A percentile compares a stretch with the other conserved stretches of the same genome.
Evolutionary conservation across 345 rosid genomes (phyloP).

Genomic region (Moricandia moricandioides): DNA sequence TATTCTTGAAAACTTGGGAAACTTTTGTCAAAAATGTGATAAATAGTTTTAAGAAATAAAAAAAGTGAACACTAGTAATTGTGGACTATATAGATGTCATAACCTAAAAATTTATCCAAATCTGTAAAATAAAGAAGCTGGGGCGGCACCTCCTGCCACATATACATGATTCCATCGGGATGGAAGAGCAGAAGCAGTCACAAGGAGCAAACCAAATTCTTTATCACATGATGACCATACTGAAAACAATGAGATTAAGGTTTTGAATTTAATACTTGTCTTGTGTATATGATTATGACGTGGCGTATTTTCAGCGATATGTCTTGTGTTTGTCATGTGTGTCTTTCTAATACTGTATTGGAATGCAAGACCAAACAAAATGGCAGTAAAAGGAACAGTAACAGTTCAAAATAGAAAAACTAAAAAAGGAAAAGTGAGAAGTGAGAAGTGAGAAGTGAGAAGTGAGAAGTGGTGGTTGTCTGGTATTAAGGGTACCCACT

Average conservation of each 20-base stretch:
- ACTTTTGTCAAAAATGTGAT: background rate
- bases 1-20: background rate
- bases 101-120: background rate
- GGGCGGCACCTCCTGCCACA: constrained; percentile 19
- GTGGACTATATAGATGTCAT: background rate
- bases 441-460: constrained; percentile 4
- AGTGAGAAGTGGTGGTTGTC: constrained; percentile 40
- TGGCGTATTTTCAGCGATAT: constrained; percentile 8
- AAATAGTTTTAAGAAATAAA: background rate
- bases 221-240: background rate
- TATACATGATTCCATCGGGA: background rate
- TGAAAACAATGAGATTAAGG: constrained; percentile 17
- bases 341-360: background rate
- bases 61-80: background rate
- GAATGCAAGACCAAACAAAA: background rate
- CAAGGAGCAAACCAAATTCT: background rate
- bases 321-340: background rate
- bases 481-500: constrained; percentile 45
- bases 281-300: constrained; percentile 22
- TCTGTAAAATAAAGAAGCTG: background rate
- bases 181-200: background rate
- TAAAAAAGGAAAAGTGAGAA: background rate
- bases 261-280: constrained; percentile 3
- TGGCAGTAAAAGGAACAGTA: constrained; percentile 11
- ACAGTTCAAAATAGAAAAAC: constrained; percentile 6